Conservation (phyloP, 257 asterid species). For the Jasminum sambac region DNA sequence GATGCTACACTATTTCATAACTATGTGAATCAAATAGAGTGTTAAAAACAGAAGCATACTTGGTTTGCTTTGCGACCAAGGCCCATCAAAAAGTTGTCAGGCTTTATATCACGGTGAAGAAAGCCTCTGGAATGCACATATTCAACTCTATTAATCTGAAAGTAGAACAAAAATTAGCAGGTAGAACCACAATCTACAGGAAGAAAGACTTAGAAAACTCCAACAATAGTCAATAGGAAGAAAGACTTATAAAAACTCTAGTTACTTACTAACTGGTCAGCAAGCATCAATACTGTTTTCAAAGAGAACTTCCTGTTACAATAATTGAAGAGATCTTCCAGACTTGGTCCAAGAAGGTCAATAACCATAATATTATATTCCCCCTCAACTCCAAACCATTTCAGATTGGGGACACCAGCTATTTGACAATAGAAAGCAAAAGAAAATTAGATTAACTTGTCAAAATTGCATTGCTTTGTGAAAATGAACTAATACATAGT, state of each 20-base stretch:
- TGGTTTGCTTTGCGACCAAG: conserved; percentile 97
- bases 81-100: conserved; percentile 94
- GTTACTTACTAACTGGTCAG: conserved; percentile 57
- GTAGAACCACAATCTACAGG: background rate
- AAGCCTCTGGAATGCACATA: conserved; percentile 95
- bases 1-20: background rate
- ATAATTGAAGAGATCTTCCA: conserved; percentile 61
- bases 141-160: conserved; percentile 89
- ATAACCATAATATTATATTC: conserved; percentile 61
- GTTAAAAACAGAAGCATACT: conserved; percentile 38
- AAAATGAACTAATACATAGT: background rate
- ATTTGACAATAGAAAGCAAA: conserved; percentile 19
- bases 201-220: background rate
- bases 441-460: background rate
- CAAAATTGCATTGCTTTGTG: background rate
- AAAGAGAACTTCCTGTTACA: conserved; percentile 57
- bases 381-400: conserved; percentile 63
- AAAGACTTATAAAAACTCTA: background rate
- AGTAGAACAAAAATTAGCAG: conserved; percentile 16
- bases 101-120: conserved; percentile 98
- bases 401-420: conserved; percentile 64
- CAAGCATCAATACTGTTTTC: conserved; percentile 66
- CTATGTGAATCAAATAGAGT: background rate
- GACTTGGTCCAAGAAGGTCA: conserved; percentile 69
- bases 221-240: background rate